These are phyloP conservation scores for Schizopora paradoxa DNA, from an alignment of 1,284 basidiomycete genomes.

Conservation along the genomic window DNA sequence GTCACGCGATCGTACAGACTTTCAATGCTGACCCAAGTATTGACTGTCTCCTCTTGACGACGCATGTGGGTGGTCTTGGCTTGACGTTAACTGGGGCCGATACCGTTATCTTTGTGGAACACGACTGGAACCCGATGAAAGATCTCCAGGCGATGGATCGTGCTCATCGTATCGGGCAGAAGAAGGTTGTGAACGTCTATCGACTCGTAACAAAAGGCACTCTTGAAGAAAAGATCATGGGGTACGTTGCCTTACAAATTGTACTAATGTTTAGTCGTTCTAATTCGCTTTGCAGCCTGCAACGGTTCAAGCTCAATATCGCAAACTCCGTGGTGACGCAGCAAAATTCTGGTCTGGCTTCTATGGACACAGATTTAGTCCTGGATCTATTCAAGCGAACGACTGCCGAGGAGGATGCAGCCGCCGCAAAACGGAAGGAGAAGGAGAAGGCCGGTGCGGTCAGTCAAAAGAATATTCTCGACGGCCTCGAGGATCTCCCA, in stretches of 20 bases:
- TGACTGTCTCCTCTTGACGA: conserved; percentile 93
- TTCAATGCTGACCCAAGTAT: conserved; percentile 98
- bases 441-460: conserved; percentile 48
- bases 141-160: conserved; percentile 99
- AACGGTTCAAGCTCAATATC: conserved; percentile 98
- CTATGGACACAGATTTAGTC: conserved; percentile 97
- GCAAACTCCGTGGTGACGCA: conserved; percentile 96
- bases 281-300: conserved; percentile 52
- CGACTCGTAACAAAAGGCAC: conserved; percentile 96
- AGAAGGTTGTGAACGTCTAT: conserved; percentile 99
- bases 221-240: conserved; percentile 99
- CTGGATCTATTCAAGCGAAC: conserved; percentile 90
- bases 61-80: conserved; percentile 94
- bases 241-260: conserved; percentile 50
- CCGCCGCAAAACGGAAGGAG: conserved; percentile 49
- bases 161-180: conserved; percentile 97
- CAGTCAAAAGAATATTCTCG: conserved; percentile 74
- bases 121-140: conserved; percentile 99
- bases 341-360: conserved; percentile 88
- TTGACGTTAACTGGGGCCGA: conserved; percentile 97
- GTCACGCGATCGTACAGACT: conserved; percentile 94
- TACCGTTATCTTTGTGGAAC: conserved; percentile 99
- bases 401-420: conserved; percentile 65
- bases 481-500: conserved; percentile 85
- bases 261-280: conserved; percentile 15